Evolutionary conservation across 352 stramenopile genomes (phyloP), one percentile per base, ranked within the genome.

Genomic region (Phytophthora lateralis): DNA sequence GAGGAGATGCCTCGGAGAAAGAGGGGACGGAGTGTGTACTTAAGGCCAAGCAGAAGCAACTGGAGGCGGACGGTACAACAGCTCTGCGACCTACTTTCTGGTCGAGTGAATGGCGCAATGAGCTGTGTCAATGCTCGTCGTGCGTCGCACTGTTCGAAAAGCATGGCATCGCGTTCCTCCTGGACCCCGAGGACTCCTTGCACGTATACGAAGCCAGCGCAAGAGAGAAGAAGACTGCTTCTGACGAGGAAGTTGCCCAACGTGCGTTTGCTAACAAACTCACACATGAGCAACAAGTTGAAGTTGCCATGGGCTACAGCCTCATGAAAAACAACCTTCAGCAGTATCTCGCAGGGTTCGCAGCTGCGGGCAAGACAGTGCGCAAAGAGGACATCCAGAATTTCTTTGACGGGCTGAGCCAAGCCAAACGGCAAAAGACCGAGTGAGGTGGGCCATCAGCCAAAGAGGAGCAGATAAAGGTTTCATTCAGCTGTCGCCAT

Each of bases 271-370:
- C 82, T 29, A 76, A 65, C 52, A 78, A 73, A 30, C 62, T 92
- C 7, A 82, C 75, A 2, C 83, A 92, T 45, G 73, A 89, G 50
- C 80, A 90, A 64, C 81, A 90, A 62, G 69, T 92, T 44, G 83
- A 92, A 52, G 82, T 92, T 67, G 83, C 80, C 1, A 76, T 85
- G 34, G 83, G 80, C 17, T 90, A 90, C 63, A 80, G 73, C 37
- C 69, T 82, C 71, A 90, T 92, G 80, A 89, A 89, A 30, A 80
- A 67, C 47, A 85, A 80, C 32, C 66, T 92, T 21, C 79, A 90
- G 65, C 64, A 77, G 41, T 92, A 88, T 46, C 71, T 92, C 10
- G 50, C 73, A 17, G 71, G 54, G 15, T 93, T 91, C 66, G 83
- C 83, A 5, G 56, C 77, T 30, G 64, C 66, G 29, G 74, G 73